A percentile compares a stretch with the other conserved stretches of the same genome.
Conservation (phyloP, 768 basidiomycete species). For the Boletus huronensis region DNA sequence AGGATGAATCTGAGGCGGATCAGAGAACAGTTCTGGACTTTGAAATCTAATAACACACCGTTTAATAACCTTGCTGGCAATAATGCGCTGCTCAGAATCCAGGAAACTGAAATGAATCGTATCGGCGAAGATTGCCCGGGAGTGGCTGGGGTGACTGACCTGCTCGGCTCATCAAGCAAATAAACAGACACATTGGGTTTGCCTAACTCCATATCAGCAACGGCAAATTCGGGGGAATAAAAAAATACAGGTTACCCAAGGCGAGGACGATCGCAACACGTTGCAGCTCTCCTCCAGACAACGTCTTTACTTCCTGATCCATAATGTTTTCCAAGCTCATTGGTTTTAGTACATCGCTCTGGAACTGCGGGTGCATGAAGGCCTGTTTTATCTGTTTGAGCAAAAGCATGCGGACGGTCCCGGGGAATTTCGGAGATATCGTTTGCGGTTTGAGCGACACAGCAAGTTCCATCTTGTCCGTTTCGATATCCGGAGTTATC, state of each 20-base stretch:
- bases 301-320: conserved; percentile 97
- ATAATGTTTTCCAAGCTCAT: conserved; percentile 94
- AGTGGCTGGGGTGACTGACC: conserved; percentile 37
- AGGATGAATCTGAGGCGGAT: conserved; percentile 70
- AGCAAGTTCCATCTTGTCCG: conserved; percentile 73
- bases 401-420: conserved; percentile 92
- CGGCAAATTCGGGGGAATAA: background rate
- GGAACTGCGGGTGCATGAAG: conserved; percentile 99
- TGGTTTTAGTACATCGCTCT: conserved; percentile 95
- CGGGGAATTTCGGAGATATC: conserved; percentile 96
- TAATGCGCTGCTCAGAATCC: conserved; percentile 99
- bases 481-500: conserved; percentile 71
- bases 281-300: conserved; percentile 98
- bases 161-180: conserved; percentile 92
- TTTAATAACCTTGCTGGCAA: conserved; percentile 97
- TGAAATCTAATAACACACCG: conserved; percentile 44
- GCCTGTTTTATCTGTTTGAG: conserved; percentile 91
- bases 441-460: conserved; percentile 99
- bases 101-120: conserved; percentile 59
- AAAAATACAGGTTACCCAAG: conserved; percentile 50
- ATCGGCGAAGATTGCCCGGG: conserved; percentile 1
- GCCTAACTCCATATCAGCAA: conserved; percentile 35
- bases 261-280: conserved; percentile 95
- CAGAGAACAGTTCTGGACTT: background rate
- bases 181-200: conserved; percentile 85